Evolutionary conservation across 2,329 filamentous ascomycete species (phyloP), one percentile per base, ranked within the genome.

Genomic region (Didymella exigua): DNA sequence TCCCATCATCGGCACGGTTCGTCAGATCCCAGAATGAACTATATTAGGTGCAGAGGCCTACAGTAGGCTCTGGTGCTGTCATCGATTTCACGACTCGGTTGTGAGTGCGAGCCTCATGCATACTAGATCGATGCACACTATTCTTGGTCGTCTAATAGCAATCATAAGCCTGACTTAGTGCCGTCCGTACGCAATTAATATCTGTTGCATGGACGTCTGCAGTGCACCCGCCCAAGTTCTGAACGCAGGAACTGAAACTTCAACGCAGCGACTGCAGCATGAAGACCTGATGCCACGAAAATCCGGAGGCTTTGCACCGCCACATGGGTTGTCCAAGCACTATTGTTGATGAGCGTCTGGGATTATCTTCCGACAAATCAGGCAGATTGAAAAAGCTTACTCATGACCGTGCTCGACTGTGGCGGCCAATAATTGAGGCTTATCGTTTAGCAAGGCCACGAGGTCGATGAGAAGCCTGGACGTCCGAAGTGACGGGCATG

Each of bases 361-460:
- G 9, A 13, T 16, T 9, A 30, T 10, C 11, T n/a, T 16, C 21
- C 19, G 4, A 13, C 48, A 27, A 49, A 52, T 52, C 31, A 41
- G 9, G 21, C 11, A 19, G 23, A 11, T 6, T 13, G 7, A 21
- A 21, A 27, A 13, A 7, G 47, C 42, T 43, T 38, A 38, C 47
- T 56, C 16, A 42, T 34, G 38, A 40, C 34, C 23, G 37, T 40
- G 30, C 34, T 54, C 41, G 53, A 50, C 54, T 55, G 33, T 50
- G 33, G 54, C 49, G 62, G 61, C 56, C 59, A 40, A 56, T 41
- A 56, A n/a, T 47, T 50, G 42, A 30, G 38, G 49, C 19, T 49
- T 62, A 59, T 56, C 46, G 49, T 55, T 46, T 48, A 58, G 62
- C 65, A 69, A 66, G 46, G 67, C 68, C 65, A 67, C 64, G 66